Conservation (phyloP, 176 grass and related monocot species). For the Triticum dicoccoides region DNA sequence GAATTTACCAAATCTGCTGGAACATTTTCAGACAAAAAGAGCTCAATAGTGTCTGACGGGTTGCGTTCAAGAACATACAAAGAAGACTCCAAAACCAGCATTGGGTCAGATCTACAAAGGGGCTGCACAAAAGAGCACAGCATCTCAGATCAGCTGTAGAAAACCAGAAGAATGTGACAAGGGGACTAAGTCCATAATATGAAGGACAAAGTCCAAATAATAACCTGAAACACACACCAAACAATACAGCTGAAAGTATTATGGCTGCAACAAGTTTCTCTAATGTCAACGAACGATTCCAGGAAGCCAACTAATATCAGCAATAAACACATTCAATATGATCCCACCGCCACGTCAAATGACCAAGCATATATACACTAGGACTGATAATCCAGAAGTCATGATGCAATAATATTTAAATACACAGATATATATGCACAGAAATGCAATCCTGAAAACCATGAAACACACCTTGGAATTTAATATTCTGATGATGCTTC, state of each 20-base stretch:
- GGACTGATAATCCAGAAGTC: slow-evolving; percentile 4
- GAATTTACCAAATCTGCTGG: slow-evolving; percentile 98
- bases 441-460: not conserved
- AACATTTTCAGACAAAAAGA: slow-evolving; percentile 99
- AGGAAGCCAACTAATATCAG: not conserved
- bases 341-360: slow-evolving; percentile 10
- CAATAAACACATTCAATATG: slow-evolving; percentile 13
- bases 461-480: slow-evolving; percentile 1
- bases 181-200: not conserved
- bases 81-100: slow-evolving; percentile 95
- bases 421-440: slow-evolving; percentile 8
- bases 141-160: slow-evolving; percentile 26
- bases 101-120: slow-evolving; percentile 92
- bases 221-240: slow-evolving; percentile 17
- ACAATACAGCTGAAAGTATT: slow-evolving; percentile 20
- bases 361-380: slow-evolving; percentile 18
- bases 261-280: slow-evolving; percentile 13
- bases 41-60: slow-evolving; percentile 86
- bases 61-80: slow-evolving; percentile 86
- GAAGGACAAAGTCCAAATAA: slow-evolving; percentile 9
- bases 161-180: slow-evolving; percentile 32
- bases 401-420: slow-evolving; percentile 1
- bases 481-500: not conserved
- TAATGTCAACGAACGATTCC: not conserved
- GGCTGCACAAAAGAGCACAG: slow-evolving; percentile 67